Evolutionary conservation across 371 early-diverging fungal species (phyloP).

Genomic region (Mortierella sp.): DNA sequence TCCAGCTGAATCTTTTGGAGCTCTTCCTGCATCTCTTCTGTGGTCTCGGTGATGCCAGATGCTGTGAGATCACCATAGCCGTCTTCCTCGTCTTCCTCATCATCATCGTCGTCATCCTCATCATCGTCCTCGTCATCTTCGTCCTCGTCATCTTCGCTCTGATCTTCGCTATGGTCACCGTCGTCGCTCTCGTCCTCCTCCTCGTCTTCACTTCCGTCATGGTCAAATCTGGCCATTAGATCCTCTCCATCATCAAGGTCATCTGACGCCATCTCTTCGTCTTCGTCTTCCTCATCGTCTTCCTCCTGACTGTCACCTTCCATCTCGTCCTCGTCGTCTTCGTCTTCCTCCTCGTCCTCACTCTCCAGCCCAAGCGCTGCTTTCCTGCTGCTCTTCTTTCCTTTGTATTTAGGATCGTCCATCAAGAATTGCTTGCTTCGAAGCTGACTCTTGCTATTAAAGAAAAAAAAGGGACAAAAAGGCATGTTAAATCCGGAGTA

Average conservation of each 20-base stretch:
- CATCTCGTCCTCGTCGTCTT: slow-evolving; percentile 46
- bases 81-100: slow-evolving; percentile 49
- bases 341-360: slow-evolving; percentile 55
- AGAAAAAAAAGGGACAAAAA: background rate
- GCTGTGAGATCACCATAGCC: slow-evolving; percentile 37
- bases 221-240: slow-evolving; percentile 47
- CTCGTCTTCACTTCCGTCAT: slow-evolving; percentile 54
- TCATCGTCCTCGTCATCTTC: slow-evolving; percentile 33
- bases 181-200: slow-evolving; percentile 50
- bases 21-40: slow-evolving; percentile 68
- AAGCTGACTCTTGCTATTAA: slow-evolving; percentile 68
- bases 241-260: slow-evolving; percentile 57
- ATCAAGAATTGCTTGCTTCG: slow-evolving; percentile 71
- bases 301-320: slow-evolving; percentile 33
- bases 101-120: slow-evolving; percentile 39
- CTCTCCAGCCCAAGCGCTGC: slow-evolving; percentile 65
- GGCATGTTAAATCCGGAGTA: background rate
- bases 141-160: slow-evolving; percentile 39
- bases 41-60: slow-evolving; percentile 29
- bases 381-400: slow-evolving; percentile 75
- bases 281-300: slow-evolving; percentile 58
- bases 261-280: slow-evolving; percentile 41
- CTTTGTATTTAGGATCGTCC: slow-evolving; percentile 84
- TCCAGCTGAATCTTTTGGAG: slow-evolving; percentile 82
- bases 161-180: slow-evolving; percentile 29